phyloP scores from a whole-genome alignment of 169 alveolate species.

The Ichthyophthirius multifiliis region DNA sequence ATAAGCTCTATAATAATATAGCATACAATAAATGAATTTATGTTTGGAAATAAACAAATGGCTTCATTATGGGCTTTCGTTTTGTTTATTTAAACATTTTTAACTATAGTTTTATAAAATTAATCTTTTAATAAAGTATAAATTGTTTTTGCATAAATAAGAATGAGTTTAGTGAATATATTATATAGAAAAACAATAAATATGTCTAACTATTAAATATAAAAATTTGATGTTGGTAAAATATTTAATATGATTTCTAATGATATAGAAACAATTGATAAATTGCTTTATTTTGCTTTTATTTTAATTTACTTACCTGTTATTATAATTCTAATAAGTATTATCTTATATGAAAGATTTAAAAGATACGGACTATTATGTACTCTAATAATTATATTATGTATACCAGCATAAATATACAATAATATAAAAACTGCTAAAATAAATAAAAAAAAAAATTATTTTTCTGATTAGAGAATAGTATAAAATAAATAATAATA shows the following conservation, averaged over 20 bases:
- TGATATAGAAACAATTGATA: neutral
- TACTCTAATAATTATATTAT: neutral
- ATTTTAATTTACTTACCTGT: neutral
- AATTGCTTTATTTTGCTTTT: neutral
- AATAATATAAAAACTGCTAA: neutral
- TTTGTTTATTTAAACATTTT: neutral
- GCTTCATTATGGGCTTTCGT: neutral
- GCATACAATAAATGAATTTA: neutral
- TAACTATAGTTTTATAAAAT: neutral
- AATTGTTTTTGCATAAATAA: neutral
- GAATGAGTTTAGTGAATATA: neutral
- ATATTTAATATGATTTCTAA: constrained; percentile 18
- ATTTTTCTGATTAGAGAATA: neutral
- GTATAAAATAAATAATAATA: no score
- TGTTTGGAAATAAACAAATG: neutral
- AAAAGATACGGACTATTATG: neutral
- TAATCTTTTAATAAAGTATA: neutral
- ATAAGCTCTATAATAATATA: neutral
- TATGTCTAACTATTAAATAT: neutral
- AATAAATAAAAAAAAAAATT: neutral
- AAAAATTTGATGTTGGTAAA: constrained; percentile 31
- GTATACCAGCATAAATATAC: neutral
- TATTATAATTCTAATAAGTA: neutral
- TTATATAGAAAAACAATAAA: neutral
- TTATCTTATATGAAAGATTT: neutral